Conservation (phyloP, 352 stramenopile species). For the Globisporangium recalcitrans region DNA sequence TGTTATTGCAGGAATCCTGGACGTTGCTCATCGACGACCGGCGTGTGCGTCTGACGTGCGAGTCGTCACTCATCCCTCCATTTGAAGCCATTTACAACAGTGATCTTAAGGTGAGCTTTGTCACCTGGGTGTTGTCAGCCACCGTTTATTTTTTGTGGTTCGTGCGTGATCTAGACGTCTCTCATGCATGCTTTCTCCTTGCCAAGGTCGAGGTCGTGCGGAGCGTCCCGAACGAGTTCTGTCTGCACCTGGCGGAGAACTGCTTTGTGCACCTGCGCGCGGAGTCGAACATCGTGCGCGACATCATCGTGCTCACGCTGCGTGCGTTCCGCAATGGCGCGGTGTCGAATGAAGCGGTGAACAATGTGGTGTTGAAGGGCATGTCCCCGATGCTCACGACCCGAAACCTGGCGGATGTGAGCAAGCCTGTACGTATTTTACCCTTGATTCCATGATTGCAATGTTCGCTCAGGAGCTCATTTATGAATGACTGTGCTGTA, state of each 20-base stretch:
- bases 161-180: neutral
- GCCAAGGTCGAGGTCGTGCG: slow-evolving; percentile 51
- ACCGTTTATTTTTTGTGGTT: slow-evolving; percentile 5
- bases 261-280: slow-evolving; percentile 66
- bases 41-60: slow-evolving; percentile 67
- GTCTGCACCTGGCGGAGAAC: slow-evolving; percentile 46
- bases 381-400: slow-evolving; percentile 66
- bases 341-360: slow-evolving; percentile 38
- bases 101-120: slow-evolving; percentile 55
- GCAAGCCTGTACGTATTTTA: slow-evolving; percentile 25
- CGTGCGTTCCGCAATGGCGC: slow-evolving; percentile 66
- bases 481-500: slow-evolving; percentile 1
- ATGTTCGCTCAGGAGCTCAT: neutral
- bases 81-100: slow-evolving; percentile 75
- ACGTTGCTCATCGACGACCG: slow-evolving; percentile 78
- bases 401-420: slow-evolving; percentile 46
- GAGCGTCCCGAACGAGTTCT: slow-evolving; percentile 59
- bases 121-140: neutral
- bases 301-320: slow-evolving; percentile 82
- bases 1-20: slow-evolving; percentile 58
- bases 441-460: neutral
- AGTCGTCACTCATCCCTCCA: slow-evolving; percentile 73
- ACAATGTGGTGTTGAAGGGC: slow-evolving; percentile 39
- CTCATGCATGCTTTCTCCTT: neutral
- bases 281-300: slow-evolving; percentile 65